Base-by-base conservation (phyloP, 169 alveolate species). In the Eimeria nieschulzi region DNA sequence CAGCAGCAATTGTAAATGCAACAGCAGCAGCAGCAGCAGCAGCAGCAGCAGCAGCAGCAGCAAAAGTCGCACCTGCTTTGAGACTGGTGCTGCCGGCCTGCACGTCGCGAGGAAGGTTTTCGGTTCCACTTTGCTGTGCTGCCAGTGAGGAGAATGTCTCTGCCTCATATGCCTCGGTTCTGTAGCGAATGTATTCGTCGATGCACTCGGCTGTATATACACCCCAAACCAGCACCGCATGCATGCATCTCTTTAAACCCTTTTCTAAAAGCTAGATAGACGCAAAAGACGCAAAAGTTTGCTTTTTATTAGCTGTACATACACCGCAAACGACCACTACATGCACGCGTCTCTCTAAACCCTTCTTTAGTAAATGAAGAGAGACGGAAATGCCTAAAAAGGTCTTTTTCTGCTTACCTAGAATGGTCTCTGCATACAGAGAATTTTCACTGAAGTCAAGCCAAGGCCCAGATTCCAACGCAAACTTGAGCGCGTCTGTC, bases 381-480 rank as follows among this genome's bases (percentile, higher is more conserved):
- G n/a, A n/a, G n/a, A n/a, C n/a, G n/a, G n/a, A n/a, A n/a, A n/a
- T n/a, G n/a, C n/a, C n/a, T n/a, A n/a, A n/a, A n/a, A n/a, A n/a
- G n/a, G n/a, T n/a, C n/a, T n/a, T n/a, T n/a, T n/a, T n/a, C n/a
- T 56, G n/a, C 79, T 56, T 90, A 90, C 94, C 83, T 8, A 83
- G 5, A 54, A 82, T 63, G 76, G 79, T 87, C 21, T 82, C 78
- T 13, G 64, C 83, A 61, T 90, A 90, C 39, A 54, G 94, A 0
- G 91, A 66, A 56, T 83, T 79, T 21, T 78, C 97, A 19, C 94
- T 88, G 90, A 95, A 75, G 82, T 98, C 95, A 95, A 98, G 98
- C 82, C 95, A 92, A 53, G 96, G 97, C 54, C 99, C 99, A 19
- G 99, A 97, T 91, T 97, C 97, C 78, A 99, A 97, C 51, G 99